Evolutionary conservation across 2,329 filamentous ascomycete species (phyloP), one percentile per base, ranked within the genome.

Genomic region (Sporothrix mexicana): DNA sequence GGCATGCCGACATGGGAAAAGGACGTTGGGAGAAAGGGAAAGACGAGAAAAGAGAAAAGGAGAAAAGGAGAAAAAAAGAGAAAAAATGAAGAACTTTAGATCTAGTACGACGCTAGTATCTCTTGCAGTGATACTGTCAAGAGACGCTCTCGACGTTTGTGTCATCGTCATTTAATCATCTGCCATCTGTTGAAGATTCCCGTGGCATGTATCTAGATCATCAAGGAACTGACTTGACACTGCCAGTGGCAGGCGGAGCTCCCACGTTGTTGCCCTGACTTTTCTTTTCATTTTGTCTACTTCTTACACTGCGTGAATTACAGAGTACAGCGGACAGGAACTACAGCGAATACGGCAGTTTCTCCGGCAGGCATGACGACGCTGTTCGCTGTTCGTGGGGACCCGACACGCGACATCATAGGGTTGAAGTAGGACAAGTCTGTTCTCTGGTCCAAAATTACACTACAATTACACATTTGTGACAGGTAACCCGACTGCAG

Each of bases 241-340:
- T n/a, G n/a, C 8, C 20, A 47, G 45, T 17, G 51, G 51, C 51
- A 36, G 30, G 51, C 51, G n/a, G n/a, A 51, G 49, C 49, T 51
- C 49, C 49, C 49, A 51, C 15, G 49, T n/a, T 51, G 15, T 51
- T 1, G 13, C 10, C n/a, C 20, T n/a, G n/a, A n/a, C n/a, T 23
- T 10, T 9, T 20, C 51, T 23, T 53, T 53, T 5, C 20, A 5
- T n/a, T n/a, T 45, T 47, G n/a, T 20, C 7, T 23, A 20, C 51
- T 20, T 53, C 12, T 53, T 53, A 7, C 47, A 51, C 20, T 55
- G 51, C 51, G 51, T 55, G 51, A 55, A 55, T 53, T 53, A 55
- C 12, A 53, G n/a, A 55, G 20, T 53, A 55, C 30, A 36, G 30
- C 30, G 30, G 30, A 36, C 30, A 36, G 30, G 30, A 36, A 36